Base-by-base conservation (phyloP, 177 flowering plant species). In the Telopea speciosissima region DNA sequence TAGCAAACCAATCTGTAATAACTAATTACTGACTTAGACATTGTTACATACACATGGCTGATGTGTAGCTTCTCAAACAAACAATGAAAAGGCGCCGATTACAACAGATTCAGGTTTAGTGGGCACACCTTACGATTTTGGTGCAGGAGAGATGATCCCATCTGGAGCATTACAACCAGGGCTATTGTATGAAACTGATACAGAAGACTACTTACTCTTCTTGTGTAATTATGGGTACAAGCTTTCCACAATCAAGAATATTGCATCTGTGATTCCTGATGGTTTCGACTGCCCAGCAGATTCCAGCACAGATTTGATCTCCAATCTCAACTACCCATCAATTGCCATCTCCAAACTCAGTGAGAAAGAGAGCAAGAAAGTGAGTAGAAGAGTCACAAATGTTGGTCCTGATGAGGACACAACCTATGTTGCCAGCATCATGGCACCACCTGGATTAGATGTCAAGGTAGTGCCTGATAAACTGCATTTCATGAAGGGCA, bases 241-340 rank as follows among this genome's bases (percentile, higher is more conserved):
- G 21, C 1, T 70, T 8, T 52, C 85, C 0, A 67, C 70, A 2
- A 85, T 87, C 31, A 82, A 83, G 66, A 69, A 21, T 23, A 83
- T 89, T 13, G 4, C 83, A 11, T 64, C 70, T 16, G 33, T 54
- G 21, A 12, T 83, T 14, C 85, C 88, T 0, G 62, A 65, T 1
- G 78, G 68, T 6, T 88, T 87, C 68, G 28, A 75, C 0, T 88
- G 93, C 74, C 88, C 89, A 0, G 67, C 72, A 25, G 77, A 79
- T 21, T 76, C 88, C 1, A 83, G 67, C 59, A 16, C 22, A 8
- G 87, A 82, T 52, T 22, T 73, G 45, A 78, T 88, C 24, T 87
- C 92, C 19, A 70, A 86, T 66, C 84, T 93, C 74, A 91, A 91
- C 76, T 93, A 89, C 68, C 95, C 98, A 24, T 88, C 97, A 13